Evolutionary conservation across 345 rosid species (phyloP).

Genomic region (Aethionema arabicum): DNA sequence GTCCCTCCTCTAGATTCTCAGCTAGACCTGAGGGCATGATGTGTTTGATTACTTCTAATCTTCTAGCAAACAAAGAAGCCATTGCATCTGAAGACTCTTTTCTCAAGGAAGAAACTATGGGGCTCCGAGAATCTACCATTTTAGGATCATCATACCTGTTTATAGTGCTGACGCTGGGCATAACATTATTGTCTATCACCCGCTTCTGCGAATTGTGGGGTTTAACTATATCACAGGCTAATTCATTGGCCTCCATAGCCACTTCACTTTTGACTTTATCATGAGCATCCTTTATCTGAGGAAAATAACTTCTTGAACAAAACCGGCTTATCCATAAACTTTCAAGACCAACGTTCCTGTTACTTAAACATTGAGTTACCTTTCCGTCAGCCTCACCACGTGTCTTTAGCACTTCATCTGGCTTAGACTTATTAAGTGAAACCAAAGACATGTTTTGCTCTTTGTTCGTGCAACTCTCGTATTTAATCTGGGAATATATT

Average conservation of each 20-base stretch:
- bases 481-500: conserved; percentile 37
- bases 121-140: conserved; percentile 27
- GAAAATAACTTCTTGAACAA: conserved; percentile 44
- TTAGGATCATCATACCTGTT: conserved; percentile 39
- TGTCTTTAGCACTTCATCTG: conserved; percentile 21
- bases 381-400: conserved; percentile 42
- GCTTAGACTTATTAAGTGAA: conserved; percentile 43
- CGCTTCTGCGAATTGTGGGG: conserved; percentile 28
- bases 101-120: conserved; percentile 39
- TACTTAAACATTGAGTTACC: conserved; percentile 31
- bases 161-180: conserved; percentile 35
- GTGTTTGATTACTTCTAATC: conserved; percentile 70
- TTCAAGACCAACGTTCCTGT: conserved; percentile 47
- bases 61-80: conserved; percentile 65
- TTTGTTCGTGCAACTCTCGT: conserved; percentile 32
- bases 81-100: conserved; percentile 57
- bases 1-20: conserved; percentile 37
- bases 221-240: conserved; percentile 8
- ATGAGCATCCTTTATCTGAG: conserved; percentile 18
- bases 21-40: conserved; percentile 40
- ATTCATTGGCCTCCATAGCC: conserved; percentile 25
- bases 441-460: conserved; percentile 42
- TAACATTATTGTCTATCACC: conserved; percentile 34
- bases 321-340: conserved; percentile 82
- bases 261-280: background rate